These are phyloP conservation scores for Fusarium acutatum DNA, from an alignment of 2,329 filamentous ascomycete species.

Conservation along the genomic window DNA sequence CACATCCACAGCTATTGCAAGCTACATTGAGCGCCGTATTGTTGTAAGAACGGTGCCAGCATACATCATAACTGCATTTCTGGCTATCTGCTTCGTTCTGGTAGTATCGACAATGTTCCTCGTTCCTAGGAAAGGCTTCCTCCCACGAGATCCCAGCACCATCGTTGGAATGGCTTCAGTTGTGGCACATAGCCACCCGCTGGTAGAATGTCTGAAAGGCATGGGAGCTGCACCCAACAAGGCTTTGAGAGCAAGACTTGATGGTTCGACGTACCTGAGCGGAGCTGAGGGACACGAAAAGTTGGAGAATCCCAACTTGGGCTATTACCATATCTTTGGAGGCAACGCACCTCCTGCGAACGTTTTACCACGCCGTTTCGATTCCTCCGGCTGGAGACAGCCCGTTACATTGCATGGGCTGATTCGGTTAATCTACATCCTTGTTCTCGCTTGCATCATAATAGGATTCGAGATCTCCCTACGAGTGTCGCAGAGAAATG, in stretches of 20 bases:
- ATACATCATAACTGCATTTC: slow-evolving; percentile 44
- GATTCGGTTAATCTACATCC: slow-evolving; percentile 39
- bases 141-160: slow-evolving; percentile 48
- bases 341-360: slow-evolving; percentile 33
- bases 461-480: slow-evolving; percentile 48
- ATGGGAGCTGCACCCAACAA: slow-evolving; percentile 45
- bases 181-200: slow-evolving; percentile 47
- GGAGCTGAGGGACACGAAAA: slow-evolving; percentile 50
- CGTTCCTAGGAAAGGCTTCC: slow-evolving; percentile 45
- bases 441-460: slow-evolving; percentile 44
- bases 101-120: slow-evolving; percentile 24
- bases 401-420: slow-evolving; percentile 43
- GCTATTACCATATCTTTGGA: slow-evolving; percentile 41
- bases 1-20: slow-evolving; percentile 35
- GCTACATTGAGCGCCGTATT: slow-evolving; percentile 43
- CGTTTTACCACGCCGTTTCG: slow-evolving; percentile 20
- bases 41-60: slow-evolving; percentile 42
- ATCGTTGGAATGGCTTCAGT: slow-evolving; percentile 49
- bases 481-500: slow-evolving; percentile 40
- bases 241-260: slow-evolving; percentile 41
- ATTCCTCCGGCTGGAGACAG: slow-evolving; percentile 43
- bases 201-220: slow-evolving; percentile 48
- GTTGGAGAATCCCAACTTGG: slow-evolving; percentile 31
- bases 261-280: slow-evolving; percentile 42
- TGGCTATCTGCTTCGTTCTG: slow-evolving; percentile 41